Conservation (phyloP, 169 alveolate species). For the Plasmodium malariae region DNA sequence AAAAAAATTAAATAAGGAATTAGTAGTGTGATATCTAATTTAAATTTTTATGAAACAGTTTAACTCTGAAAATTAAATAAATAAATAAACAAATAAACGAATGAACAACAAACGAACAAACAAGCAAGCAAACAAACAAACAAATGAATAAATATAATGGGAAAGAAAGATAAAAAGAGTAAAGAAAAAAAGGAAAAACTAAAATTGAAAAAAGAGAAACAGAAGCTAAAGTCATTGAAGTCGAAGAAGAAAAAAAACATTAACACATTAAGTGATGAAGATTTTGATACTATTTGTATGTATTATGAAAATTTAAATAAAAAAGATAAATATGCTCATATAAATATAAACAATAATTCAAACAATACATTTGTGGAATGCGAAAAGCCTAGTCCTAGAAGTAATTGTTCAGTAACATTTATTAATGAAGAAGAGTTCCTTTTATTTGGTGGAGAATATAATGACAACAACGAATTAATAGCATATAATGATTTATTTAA, state of each 20-base stretch:
- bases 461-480: slow-evolving; percentile 87
- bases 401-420: slow-evolving; percentile 83
- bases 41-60: no score
- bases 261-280: slow-evolving; percentile 70
- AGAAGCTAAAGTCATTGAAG: slow-evolving; percentile 68
- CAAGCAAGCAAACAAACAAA: no score
- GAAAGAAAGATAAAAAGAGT: slow-evolving; percentile 67
- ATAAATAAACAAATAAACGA: no score
- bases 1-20: no score
- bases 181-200: slow-evolving; percentile 69
- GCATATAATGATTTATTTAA: slow-evolving; percentile 89
- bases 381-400: slow-evolving; percentile 85
- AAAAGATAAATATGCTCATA: slow-evolving; percentile 61
- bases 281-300: slow-evolving; percentile 69
- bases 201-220: slow-evolving; percentile 68
- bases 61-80: no score
- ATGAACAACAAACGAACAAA: no score
- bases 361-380: slow-evolving; percentile 73
- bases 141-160: slow-evolving; percentile 25
- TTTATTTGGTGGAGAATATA: slow-evolving; percentile 93
- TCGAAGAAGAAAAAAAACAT: slow-evolving; percentile 64
- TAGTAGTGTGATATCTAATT: no score
- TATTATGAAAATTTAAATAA: slow-evolving; percentile 75
- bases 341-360: slow-evolving; percentile 61
- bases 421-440: slow-evolving; percentile 83